Percentiles rank a stretch among this genome's conserved stretches.
These are phyloP conservation scores for Candida orba DNA, from an alignment of 805 yeast species.

Conservation along the genomic window DNA sequence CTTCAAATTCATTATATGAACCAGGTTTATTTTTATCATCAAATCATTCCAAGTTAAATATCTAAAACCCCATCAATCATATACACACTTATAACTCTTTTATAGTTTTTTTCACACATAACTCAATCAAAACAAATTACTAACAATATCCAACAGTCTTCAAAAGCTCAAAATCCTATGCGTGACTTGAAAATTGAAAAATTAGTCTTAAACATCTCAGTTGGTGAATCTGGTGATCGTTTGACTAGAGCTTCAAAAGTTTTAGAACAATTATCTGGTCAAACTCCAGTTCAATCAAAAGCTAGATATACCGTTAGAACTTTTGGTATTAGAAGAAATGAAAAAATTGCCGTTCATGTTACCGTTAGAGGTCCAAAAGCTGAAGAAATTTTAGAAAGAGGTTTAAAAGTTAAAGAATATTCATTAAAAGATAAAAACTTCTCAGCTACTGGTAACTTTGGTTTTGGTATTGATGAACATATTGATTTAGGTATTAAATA, in stretches of 20 bases:
- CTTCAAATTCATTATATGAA: no score
- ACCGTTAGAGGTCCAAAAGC: slow-evolving; percentile 99
- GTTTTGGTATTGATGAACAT: slow-evolving; percentile 99
- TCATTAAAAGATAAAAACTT: slow-evolving; percentile 92
- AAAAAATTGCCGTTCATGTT: slow-evolving; percentile 98
- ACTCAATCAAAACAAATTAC: slow-evolving; percentile 5
- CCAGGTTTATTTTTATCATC: no score
- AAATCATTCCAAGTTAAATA: no score
- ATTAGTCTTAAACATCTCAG: slow-evolving; percentile 99
- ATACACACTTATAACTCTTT: no score
- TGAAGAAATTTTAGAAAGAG: slow-evolving; percentile 99
- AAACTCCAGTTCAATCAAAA: slow-evolving; percentile 99
- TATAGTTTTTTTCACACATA: no score
- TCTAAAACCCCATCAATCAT: no score
- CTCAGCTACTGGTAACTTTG: slow-evolving; percentile 99
- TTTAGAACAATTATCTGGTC: slow-evolving; percentile 99
- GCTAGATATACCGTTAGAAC: slow-evolving; percentile 99
- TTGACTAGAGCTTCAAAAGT: slow-evolving; percentile 99
- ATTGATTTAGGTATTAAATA: slow-evolving; percentile 99
- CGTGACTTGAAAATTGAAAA: slow-evolving; percentile 98
- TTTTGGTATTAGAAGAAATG: slow-evolving; percentile 99
- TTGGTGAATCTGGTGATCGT: slow-evolving; percentile 99
- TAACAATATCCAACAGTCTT: slow-evolving; percentile 29
- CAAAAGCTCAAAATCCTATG: slow-evolving; percentile 84
- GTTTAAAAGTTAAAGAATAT: slow-evolving; percentile 99